Evolutionary conservation across 2,329 filamentous ascomycete genomes (phyloP), one percentile per base, ranked within the genome.

Genomic region (Alternaria novae-zelandiae): DNA sequence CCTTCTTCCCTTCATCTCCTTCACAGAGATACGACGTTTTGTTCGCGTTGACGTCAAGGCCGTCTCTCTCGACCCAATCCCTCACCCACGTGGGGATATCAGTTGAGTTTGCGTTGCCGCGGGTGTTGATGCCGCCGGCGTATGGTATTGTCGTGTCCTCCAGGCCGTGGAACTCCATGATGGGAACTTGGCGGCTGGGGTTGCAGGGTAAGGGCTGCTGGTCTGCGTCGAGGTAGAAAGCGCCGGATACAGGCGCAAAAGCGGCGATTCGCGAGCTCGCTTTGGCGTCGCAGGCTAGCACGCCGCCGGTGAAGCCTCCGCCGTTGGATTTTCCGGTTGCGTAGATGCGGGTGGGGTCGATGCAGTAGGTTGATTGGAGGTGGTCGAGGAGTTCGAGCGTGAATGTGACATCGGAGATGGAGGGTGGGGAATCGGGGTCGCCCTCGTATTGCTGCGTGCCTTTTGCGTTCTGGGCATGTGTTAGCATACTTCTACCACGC

Each of bases 311-410:
- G 46, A 85, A 84, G 11, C 82, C 86, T 2, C 84, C 87, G 6
- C 86, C 86, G 51, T 88, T 87, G 67, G 81, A 87, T 68, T 88
- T 87, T 49, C 84, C 84, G 2, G 80, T 79, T 12, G 80, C 80
- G 64, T 85, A 86, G 46, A 86, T 75, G 9, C 79, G 80, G 5
- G 70, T 68, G 2, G 74, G 63, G 62, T 86, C 82, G 64, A 86
- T 79, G 71, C 84, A 86, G 70, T 83, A 83, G 5, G 71, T 70
- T 10, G 71, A 61, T 56, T 79, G 70, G 11, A 86, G 66, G 28
- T 82, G 68, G 13, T 74, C 68, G 28, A 84, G 71, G 17, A 86
- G 77, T 58, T 84, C 81, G 5, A 80, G 66, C 20, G 79, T 83
- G 70, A 85, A 86, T 10, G 73, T 73, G 5, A 84, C 70, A 62